Evolutionary conservation across 495 filamentous ascomycete species (phyloP), one percentile per base, ranked within the genome.

Genomic region (Talaromyces proteolyticus): DNA sequence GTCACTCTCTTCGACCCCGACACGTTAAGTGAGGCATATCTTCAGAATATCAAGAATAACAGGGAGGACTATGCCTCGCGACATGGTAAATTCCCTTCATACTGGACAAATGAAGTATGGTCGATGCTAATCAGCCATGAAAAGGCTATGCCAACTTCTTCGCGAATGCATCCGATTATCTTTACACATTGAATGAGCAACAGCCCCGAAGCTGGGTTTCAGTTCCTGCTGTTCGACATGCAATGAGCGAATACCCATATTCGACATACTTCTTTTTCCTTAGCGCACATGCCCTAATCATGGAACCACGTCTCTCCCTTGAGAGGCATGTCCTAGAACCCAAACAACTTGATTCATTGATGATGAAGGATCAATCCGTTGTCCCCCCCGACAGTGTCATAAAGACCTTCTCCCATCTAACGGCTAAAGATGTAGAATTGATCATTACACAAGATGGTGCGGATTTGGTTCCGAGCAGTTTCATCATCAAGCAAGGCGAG

Each of bases 361-460:
- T 96, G 88, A 76, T 89, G 49, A 85, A 84, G 61, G 87, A 95
- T 62, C 70, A 82, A 26, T 83, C 94, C 4, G 80, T 99, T 20
- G 94, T 99, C 1, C 94, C 91, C 8, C 92, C 94, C 0, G 89
- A 95, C 57, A 93, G 88, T 70, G 88, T 99, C 49, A 97, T 99
- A 69, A 92, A 87, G 73, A 99, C 94, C 1, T 96, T 95, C 59
- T 66, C 78, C 3, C 87, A 95, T 64, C 76, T 94, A 3, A 80
- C 79, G 42, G 80, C 82, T 37, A 76, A 88, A 25, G 76, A 89
- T 36, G 79, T 96, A 24, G 90, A 96, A 50, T 69, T 97, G 10
- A 81, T 97, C 17, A 53, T 95, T 16, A 87, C 88, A 10, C 91
- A 95, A 64, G 92, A 99, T 57, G 77, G 74, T 17, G 86, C 88